phyloP scores from a whole-genome alignment of 768 basidiomycete species.

The Russula vinacea region DNA sequence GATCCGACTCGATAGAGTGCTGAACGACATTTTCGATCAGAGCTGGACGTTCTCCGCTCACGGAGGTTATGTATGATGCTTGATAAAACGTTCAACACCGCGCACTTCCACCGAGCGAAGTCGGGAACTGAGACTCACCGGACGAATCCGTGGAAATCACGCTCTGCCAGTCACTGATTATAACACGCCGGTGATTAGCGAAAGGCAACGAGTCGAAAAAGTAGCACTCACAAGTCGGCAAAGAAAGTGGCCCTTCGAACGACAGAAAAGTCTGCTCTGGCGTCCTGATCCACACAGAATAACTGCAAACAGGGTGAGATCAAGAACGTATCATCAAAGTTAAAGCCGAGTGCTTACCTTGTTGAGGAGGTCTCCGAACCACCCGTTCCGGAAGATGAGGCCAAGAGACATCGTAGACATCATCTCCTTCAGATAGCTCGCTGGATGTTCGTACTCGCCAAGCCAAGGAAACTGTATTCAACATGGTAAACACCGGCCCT shows the following conservation, averaged over 20 bases:
- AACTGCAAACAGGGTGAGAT: not conserved
- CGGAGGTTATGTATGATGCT: slow-evolving; percentile 2
- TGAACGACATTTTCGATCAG: not conserved
- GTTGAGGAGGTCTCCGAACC: slow-evolving; percentile 15
- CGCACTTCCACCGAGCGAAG: not conserved
- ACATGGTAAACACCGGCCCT: not conserved
- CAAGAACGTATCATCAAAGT: not conserved
- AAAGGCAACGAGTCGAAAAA: not conserved
- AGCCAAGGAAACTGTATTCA: slow-evolving; percentile 24
- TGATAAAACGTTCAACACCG: not conserved
- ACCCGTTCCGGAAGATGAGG: slow-evolving; percentile 6
- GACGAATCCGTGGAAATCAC: not conserved
- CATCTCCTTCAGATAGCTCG: slow-evolving; percentile 21
- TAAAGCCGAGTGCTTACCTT: not conserved
- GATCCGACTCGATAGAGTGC: not conserved
- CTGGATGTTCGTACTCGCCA: slow-evolving; percentile 17
- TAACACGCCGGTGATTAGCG: not conserved
- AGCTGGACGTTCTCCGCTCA: not conserved
- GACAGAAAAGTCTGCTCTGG: slow-evolving; percentile 17
- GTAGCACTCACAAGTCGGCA: slow-evolving; percentile 14
- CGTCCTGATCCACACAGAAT: slow-evolving; percentile 15
- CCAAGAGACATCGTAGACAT: slow-evolving; percentile 16
- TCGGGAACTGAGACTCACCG: slow-evolving; percentile 7
- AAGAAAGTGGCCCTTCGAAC: slow-evolving; percentile 18
- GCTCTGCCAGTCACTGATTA: slow-evolving; percentile 12